Base-by-base conservation (phyloP, 2,329 filamentous ascomycete genomes). In the Raffaelea albimanens region DNA sequence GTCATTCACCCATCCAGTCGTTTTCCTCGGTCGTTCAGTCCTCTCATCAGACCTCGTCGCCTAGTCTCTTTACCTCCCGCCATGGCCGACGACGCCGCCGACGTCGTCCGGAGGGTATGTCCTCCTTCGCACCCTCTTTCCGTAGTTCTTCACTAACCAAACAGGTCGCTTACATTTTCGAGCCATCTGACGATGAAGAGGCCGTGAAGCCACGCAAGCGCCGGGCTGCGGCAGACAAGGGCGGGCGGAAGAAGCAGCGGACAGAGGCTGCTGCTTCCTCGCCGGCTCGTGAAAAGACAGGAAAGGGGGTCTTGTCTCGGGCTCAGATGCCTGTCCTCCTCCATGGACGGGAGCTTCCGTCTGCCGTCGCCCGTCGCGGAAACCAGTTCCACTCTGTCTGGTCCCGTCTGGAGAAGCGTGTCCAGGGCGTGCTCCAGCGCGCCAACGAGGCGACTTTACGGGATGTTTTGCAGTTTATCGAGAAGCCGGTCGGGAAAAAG, bases 131-230 rank as follows among this genome's bases (percentile, higher is more conserved):
- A 23, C 13, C 10, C 4, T 52, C 47, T 42, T 46, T 34, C 49
- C 31, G 40, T 20, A n/a, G 36, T 39, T 39, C 5, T 40, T 19
- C 14, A 29, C 25, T 29, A 13, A 29, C 25, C 25, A 29, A 29
- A 29, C 58, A 84, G 80, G 72, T 73, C 42, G 77, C 78, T 48
- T 84, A 80, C 60, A 65, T 84, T 53, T 84, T 82, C 61, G 70
- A 73, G 50, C 73, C 79, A 49, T 63, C 70, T 40, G 64, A 68
- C 49, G 61, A 65, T 25, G 64, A 59, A 45, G 53, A 59, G 40
- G 56, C n/a, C n/a, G 55, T 43, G 54, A 49, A 16, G 48, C 7
- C 5, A 25, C 20, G 3, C 8, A 23, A 5, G 14, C 20, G 38
- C 9, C 14, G 33, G 29, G 11, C 4, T 4, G 18, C 18, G 25